Percentiles rank a stretch among this genome's conserved stretches.
Conservation (phyloP, 2,329 filamentous ascomycete species). For the Talaromyces piceae region DNA sequence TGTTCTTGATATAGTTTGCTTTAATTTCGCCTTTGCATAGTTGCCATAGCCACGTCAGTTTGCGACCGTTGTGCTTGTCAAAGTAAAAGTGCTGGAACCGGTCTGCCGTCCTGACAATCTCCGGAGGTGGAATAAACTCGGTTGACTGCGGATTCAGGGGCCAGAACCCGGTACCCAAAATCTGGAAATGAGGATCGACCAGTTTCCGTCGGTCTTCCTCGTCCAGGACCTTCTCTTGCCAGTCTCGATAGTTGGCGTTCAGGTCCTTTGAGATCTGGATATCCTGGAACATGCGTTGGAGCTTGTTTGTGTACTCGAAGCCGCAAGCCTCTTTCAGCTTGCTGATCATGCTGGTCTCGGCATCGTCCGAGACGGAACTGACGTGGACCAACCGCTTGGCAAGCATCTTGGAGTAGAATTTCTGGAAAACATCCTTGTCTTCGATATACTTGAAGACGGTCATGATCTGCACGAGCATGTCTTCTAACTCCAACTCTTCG, state of each 20-base stretch:
- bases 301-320: conserved; percentile 98
- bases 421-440: conserved; percentile 99
- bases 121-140: conserved; percentile 76
- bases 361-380: conserved; percentile 92
- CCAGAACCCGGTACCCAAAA: conserved; percentile 96
- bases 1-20: conserved; percentile 81
- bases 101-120: conserved; percentile 81
- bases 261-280: conserved; percentile 99
- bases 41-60: conserved; percentile 97
- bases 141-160: conserved; percentile 81
- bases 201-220: conserved; percentile 59
- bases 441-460: conserved; percentile 99
- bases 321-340: conserved; percentile 98
- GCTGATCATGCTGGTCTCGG: conserved; percentile 98
- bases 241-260: conserved; percentile 79
- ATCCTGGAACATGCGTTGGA: conserved; percentile 99
- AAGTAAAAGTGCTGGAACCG: conserved; percentile 88
- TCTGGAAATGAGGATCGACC: conserved; percentile 81
- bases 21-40: conserved; percentile 96
- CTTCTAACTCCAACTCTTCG: conserved; percentile 89
- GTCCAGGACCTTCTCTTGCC: conserved; percentile 59
- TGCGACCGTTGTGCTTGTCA: conserved; percentile 92
- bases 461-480: conserved; percentile 87
- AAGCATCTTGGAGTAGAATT: conserved; percentile 96
- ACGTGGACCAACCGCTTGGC: conserved; percentile 90